phyloP scores from a whole-genome alignment of 2,329 filamentous ascomycete genomes.

The Pestalotiopsis sp. region DNA sequence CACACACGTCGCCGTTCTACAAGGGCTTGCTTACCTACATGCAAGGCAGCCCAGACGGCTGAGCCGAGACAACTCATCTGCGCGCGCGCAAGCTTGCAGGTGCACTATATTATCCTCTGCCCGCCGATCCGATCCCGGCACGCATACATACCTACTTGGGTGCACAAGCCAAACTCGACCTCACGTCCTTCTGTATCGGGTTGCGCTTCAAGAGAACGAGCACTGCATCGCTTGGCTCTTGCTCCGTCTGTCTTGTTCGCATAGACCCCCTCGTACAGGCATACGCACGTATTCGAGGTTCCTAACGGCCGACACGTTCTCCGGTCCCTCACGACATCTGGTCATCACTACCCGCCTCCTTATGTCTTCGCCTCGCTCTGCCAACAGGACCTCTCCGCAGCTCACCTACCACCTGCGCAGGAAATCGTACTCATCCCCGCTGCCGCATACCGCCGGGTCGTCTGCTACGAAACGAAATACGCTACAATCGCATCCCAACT shows the following conservation, averaged over 20 bases:
- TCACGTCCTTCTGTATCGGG: background rate
- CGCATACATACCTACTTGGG: background rate
- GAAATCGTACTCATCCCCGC: slow-evolving; percentile 15
- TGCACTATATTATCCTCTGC: background rate
- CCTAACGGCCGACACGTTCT: background rate
- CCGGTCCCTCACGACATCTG: background rate
- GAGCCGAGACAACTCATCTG: slow-evolving; percentile 4
- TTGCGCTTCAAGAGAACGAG: no score
- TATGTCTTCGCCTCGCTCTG: slow-evolving; percentile 33
- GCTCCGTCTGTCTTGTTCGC: background rate
- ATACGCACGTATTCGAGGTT: background rate
- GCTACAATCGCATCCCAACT: slow-evolving; percentile 12
- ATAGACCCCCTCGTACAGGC: background rate
- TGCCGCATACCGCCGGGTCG: slow-evolving; percentile 7
- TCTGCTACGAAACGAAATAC: slow-evolving; percentile 13
- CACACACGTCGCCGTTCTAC: background rate
- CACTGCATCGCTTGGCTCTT: background rate
- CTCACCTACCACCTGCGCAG: slow-evolving; percentile 19
- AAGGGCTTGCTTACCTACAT: background rate
- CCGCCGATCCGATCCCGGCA: background rate
- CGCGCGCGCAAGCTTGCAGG: background rate
- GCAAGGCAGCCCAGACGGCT: background rate
- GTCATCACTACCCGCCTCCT: background rate
- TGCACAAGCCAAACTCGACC: background rate
- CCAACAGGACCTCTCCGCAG: slow-evolving; percentile 28